Base-by-base conservation (phyloP, 2,329 filamentous ascomycete species). In the Emergomyces orientalis region DNA sequence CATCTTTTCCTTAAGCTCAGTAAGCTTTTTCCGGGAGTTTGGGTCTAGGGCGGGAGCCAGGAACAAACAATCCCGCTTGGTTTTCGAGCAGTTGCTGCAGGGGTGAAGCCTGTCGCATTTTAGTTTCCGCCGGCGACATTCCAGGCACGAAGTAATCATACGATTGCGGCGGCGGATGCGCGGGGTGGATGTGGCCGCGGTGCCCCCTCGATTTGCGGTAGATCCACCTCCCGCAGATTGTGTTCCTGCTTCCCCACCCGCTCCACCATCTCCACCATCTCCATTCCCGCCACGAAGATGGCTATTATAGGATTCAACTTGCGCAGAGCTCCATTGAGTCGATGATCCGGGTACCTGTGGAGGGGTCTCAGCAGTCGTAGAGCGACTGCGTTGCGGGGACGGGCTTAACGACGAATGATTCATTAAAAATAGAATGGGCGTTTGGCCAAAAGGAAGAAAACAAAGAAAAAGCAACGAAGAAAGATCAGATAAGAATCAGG, bases 1-100 rank as follows among this genome's bases (percentile, higher is more conserved):
- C 74, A 91, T 88, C 74, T 88, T 87, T 73, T 91, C 88, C 75
- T 91, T 91, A 72, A 91, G 87, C 70, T 90, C 86, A 3, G 86
- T 88, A 61, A 91, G 79, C 68, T 86, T 86, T 68, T 86, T 80
- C 73, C 89, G 87, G 61, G 85, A 85, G 8, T 84, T 84, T 64
- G 87, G 82, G 72, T 91, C 88, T n/a, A 89, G 78, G 27, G 85
- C 82, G 0, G 85, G 82, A 1, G 85, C 84, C 43, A 90, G 80
- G 70, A 88, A 90, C 45, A 88, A 71, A 67, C 83, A 85, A 25
- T 83, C 81, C 30, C 81, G 78, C 27, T 73, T 75, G 56, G 79
- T 78, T 69, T 81, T 82, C 64, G 73, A 68, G 67, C 74, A 75
- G 71, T 88, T 89, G 67, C 80, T 80, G 71, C 88, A 91, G 65